Conservation (phyloP, 345 rosid species). For the Linum tenue region DNA sequence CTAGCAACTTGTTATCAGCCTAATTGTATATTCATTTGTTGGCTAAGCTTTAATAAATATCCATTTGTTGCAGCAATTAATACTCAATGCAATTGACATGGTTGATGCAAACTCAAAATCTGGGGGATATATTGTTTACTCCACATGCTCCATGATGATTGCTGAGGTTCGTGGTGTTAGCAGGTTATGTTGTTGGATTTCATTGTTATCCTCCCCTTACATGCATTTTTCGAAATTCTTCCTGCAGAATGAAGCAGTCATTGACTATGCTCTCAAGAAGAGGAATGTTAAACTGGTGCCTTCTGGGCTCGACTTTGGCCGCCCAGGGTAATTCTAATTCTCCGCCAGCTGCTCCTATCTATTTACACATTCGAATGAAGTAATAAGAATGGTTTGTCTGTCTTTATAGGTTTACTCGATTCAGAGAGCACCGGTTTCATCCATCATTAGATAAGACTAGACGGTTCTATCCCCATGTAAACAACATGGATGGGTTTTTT, state of each 20-base stretch:
- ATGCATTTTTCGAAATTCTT: slow-evolving; percentile 1
- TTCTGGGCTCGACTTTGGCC: slow-evolving; percentile 82
- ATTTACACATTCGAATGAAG: neutral
- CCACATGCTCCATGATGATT: slow-evolving; percentile 89
- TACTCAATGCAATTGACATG: slow-evolving; percentile 90
- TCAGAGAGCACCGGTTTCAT: slow-evolving; percentile 52
- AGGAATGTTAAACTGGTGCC: slow-evolving; percentile 90
- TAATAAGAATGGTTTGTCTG: slow-evolving; percentile 7
- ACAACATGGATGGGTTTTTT: slow-evolving; percentile 90
- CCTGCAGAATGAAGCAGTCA: slow-evolving; percentile 82
- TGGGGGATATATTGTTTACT: slow-evolving; percentile 86
- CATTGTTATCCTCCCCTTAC: neutral
- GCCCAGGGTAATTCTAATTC: slow-evolving; percentile 49
- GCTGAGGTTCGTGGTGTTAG: slow-evolving; percentile 51
- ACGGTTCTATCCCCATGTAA: slow-evolving; percentile 80
- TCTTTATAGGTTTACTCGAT: slow-evolving; percentile 37
- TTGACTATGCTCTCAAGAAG: slow-evolving; percentile 70
- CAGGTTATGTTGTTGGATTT: slow-evolving; percentile 5
- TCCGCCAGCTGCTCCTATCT: neutral
- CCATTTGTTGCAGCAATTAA: slow-evolving; percentile 49
- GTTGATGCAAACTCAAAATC: slow-evolving; percentile 81
- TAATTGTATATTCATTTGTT: neutral
- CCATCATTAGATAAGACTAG: slow-evolving; percentile 35
- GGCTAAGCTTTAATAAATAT: neutral
- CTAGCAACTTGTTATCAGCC: neutral